Evolutionary conservation across 257 asterid genomes (phyloP), one percentile per base, ranked within the genome.

Genomic region (Nicotiana tabacum): DNA sequence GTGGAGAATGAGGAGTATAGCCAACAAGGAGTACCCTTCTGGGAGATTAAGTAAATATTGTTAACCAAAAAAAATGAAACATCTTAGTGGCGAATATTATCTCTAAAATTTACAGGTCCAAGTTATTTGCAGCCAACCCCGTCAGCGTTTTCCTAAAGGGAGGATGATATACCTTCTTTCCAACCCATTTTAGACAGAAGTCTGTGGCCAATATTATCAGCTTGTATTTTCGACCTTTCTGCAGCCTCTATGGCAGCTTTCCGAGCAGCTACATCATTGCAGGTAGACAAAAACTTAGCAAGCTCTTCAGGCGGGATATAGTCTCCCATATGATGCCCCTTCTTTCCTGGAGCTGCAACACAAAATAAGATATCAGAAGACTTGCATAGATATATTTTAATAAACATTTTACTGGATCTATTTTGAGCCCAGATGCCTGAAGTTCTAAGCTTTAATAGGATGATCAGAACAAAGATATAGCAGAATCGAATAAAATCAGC

Each of bases 301-400:
- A 93, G 98, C 90, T 93, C 98, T 82, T 95, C 98, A 2, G 76
- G 93, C 37, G 98, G 98, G 85, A 95, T 95, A 86, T 91, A 95
- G 82, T 95, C 98, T 43, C 99, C 99, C 99, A 95, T 95, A 86
- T 95, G 99, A 86, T 95, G 98, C 62, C 99, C 98, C 85, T 90
- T 95, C 88, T 92, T 90, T 35, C 85, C 82, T 39, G 91, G 83
- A 84, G 83, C 95, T 91, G 76, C 61, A 55, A 17, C 21, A 3
- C 48, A 53, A 62, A 68, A 74, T 53, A 89, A 39, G 69, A 66
- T 6, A 83, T 27, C 55, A 77, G 16, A 81, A 68, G 35, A 48
- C 57, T 24, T 77, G 30, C 30, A 1, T 29, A 27, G 46, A 62
- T 48, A 78, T 72, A 82, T 16, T 66, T 78, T 70, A 62, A 35